Percentiles rank a stretch among this genome's conserved stretches.
Evolutionary conservation across 306 rosid species (phyloP).

Genomic region (Lithocarpus polystachyus): DNA sequence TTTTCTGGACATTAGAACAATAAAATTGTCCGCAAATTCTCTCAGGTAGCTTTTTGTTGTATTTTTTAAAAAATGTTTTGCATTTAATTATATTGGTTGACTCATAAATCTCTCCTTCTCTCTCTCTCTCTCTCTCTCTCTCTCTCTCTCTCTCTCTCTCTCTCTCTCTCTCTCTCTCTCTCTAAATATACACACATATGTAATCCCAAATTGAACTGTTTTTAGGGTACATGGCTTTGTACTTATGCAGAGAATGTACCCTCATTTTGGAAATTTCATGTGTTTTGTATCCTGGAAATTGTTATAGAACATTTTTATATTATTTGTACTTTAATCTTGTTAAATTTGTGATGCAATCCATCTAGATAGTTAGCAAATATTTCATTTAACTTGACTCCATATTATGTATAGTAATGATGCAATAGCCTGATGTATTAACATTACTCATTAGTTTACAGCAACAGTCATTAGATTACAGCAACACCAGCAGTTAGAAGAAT

Average conservation of each 20-base stretch:
- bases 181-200: background rate
- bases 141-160: too few relatives aligned
- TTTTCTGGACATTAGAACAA: too few relatives aligned
- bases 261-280: background rate
- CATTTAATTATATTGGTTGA: background rate
- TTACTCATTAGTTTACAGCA: too few relatives aligned
- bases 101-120: background rate
- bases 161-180: too few relatives aligned
- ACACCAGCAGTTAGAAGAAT: too few relatives aligned
- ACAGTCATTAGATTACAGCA: too few relatives aligned
- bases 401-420: too few relatives aligned
- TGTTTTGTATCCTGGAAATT: background rate
- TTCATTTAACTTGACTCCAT: too few relatives aligned
- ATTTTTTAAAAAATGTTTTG: background rate
- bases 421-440: too few relatives aligned
- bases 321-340: background rate
- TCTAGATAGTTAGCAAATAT: background rate
- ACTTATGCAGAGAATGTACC: background rate
- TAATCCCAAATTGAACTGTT: background rate
- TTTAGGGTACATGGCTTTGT: background rate
- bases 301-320: background rate
- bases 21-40: too few relatives aligned
- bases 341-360: background rate
- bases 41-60: conserved; percentile 47
- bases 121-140: too few relatives aligned